Percentiles rank a stretch among this genome's conserved stretches.
Conservation (phyloP, 352 stramenopile species). For the Elongisporangium prolatum region DNA sequence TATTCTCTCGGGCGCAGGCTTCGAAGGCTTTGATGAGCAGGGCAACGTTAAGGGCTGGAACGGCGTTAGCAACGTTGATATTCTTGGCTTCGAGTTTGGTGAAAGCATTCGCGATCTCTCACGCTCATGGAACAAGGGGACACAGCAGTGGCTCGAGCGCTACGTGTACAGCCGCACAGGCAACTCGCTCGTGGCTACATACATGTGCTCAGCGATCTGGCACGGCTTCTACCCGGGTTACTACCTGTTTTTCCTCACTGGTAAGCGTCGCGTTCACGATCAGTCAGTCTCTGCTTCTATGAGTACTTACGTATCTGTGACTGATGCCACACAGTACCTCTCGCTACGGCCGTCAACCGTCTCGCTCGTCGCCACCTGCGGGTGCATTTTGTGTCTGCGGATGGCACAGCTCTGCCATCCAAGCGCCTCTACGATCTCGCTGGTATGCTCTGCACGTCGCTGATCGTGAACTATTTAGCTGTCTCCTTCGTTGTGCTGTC, state of each 20-base stretch:
- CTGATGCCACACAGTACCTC: slow-evolving; percentile 26
- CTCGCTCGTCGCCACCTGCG: slow-evolving; percentile 47
- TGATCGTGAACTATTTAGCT: slow-evolving; percentile 72
- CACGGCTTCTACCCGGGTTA: slow-evolving; percentile 99
- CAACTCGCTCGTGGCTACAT: slow-evolving; percentile 92
- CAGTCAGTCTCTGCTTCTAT: neutral
- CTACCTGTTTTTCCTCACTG: slow-evolving; percentile 93
- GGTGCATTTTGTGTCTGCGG: slow-evolving; percentile 37
- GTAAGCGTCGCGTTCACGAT: slow-evolving; percentile 13
- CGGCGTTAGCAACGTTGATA: slow-evolving; percentile 94
- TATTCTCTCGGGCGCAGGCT: slow-evolving; percentile 83
- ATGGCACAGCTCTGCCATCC: slow-evolving; percentile 11
- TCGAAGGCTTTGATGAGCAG: slow-evolving; percentile 91
- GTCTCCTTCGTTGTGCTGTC: slow-evolving; percentile 71
- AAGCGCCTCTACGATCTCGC: slow-evolving; percentile 64
- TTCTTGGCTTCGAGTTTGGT: slow-evolving; percentile 92
- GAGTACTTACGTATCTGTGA: neutral
- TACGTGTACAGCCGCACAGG: slow-evolving; percentile 97
- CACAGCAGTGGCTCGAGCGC: slow-evolving; percentile 93
- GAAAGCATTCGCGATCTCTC: slow-evolving; percentile 87
- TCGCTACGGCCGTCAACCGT: slow-evolving; percentile 68
- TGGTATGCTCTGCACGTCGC: slow-evolving; percentile 43
- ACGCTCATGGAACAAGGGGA: slow-evolving; percentile 96
- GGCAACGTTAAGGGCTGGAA: slow-evolving; percentile 89
- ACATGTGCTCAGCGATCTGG: slow-evolving; percentile 95